These are phyloP conservation scores for Mucor sp. DNA, from an alignment of 371 early-diverging fungal genomes.

Conservation along the genomic window DNA sequence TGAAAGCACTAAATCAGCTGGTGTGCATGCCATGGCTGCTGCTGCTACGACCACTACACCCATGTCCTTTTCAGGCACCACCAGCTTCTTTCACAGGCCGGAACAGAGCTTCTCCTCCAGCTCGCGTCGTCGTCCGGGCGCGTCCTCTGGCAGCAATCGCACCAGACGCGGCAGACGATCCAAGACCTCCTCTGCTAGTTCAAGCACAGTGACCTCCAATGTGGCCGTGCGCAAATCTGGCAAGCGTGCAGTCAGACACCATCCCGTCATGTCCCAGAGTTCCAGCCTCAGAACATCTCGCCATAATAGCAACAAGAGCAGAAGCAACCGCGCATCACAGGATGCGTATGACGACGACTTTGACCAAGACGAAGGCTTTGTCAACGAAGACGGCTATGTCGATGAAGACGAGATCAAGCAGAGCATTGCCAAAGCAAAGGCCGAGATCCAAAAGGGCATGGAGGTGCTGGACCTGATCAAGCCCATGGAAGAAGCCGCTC, in stretches of 20 bases:
- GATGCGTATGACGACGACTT: constrained; percentile 14
- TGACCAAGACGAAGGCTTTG: constrained; percentile 38
- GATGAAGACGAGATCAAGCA: constrained; percentile 52
- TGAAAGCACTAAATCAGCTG: constrained; percentile 31
- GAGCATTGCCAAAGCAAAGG: constrained; percentile 64
- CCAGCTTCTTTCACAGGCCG: constrained; percentile 12
- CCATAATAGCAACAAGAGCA: neutral
- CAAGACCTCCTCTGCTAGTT: constrained; percentile 23
- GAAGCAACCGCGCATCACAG: neutral
- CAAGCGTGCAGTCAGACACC: constrained; percentile 13
- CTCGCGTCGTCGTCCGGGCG: constrained; percentile 6
- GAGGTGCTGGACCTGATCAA: constrained; percentile 53
- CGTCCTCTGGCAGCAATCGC: neutral
- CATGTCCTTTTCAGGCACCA: constrained; percentile 32
- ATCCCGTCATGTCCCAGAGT: constrained; percentile 21
- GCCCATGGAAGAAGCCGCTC: constrained; percentile 45
- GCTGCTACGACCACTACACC: constrained; percentile 2
- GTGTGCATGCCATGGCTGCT: constrained; percentile 26
- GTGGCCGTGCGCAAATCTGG: constrained; percentile 9
- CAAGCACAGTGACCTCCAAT: constrained; percentile 27
- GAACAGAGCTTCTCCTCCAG: constrained; percentile 8
- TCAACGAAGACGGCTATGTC: constrained; percentile 24
- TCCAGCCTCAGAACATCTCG: constrained; percentile 14
- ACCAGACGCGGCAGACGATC: constrained; percentile 18
- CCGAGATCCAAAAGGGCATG: constrained; percentile 61